Base-by-base conservation (phyloP, 129 eudicot genomes). In the Flaveria ramosissima region DNA sequence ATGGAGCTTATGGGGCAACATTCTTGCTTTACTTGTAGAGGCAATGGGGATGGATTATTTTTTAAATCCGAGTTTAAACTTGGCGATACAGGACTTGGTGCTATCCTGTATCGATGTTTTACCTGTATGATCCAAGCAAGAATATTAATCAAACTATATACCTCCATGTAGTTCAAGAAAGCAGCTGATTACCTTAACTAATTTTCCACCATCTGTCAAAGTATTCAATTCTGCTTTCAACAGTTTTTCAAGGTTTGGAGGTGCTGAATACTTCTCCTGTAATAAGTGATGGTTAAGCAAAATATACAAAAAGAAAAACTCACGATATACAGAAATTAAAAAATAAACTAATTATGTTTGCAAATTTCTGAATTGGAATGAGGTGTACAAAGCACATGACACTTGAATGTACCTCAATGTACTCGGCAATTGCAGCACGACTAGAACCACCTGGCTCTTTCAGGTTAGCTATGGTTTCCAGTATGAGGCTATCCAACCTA, bases 401-500 rank as follows among this genome's bases (percentile, higher is more conserved):
- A 23, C 56, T 46, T 24, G 83, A 21, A 79, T 43, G 15, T 83
- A 94, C 99, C 99, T 86, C 87, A 50, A 94, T 88, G 80, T 83
- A 80, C 26, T 64, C 76, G 45, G 85, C 81, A 76, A 94, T 62
- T 62, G 68, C 68, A 62, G 68, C 4, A 2, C 20, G 43, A 14
- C 68, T 62, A 27, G 68, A 62, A 62, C 68, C 68, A 12, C 20
- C 10, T 14, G 12, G 1, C 42, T 62, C 68, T 42, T 62, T 62
- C 42, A 3, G 20, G 17, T 62, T 27, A 27, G 43, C 43, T 26
- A 27, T 27, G 43, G 87, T 85, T 80, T 94, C 97, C 89, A 94
- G 24, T 46, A 94, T 86, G 82, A 84, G 86, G 64, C 70, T 84
- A 73, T 91, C 99, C 84, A 91, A 75, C 86, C 99, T 91, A 56